phyloP scores from a whole-genome alignment of 768 basidiomycete genomes.

The Suillus variegatus region DNA sequence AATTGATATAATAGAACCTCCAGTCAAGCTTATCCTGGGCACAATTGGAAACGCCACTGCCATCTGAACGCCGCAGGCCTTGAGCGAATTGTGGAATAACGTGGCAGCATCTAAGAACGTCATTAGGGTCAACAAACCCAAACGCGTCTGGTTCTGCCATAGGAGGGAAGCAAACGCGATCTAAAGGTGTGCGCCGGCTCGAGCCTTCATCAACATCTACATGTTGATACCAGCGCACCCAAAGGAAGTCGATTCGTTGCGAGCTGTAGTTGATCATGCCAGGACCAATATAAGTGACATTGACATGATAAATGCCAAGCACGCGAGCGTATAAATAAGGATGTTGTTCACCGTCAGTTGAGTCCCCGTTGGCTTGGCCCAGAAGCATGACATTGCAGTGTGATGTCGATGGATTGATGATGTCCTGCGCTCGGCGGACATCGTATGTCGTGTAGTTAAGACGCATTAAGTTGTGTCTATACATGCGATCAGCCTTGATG shows the following conservation, averaged over 20 bases:
- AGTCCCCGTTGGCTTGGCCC: neutral
- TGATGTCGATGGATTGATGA: constrained; percentile 2
- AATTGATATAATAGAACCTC: constrained; percentile 13
- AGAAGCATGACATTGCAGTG: constrained; percentile 1
- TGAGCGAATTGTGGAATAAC: constrained; percentile 11
- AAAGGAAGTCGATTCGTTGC: constrained; percentile 8
- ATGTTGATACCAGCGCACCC: constrained; percentile 14
- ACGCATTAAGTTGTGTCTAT: neutral
- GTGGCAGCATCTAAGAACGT: constrained; percentile 12
- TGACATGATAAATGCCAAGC: constrained; percentile 22
- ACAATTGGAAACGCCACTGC: constrained; percentile 3
- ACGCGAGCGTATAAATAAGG: constrained; percentile 7
- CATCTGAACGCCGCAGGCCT: neutral
- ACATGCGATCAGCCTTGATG: neutral
- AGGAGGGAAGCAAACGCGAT: neutral
- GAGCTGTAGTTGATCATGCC: neutral
- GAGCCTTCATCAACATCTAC: no score
- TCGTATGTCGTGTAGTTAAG: constrained; percentile 8
- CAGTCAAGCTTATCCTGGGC: constrained; percentile 9
- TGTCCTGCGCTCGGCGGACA: neutral
- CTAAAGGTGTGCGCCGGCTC: no score
- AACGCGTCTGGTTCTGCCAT: neutral
- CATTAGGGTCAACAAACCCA: constrained; percentile 13
- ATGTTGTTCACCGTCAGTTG: neutral
- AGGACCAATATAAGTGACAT: constrained; percentile 9